Evolutionary conservation across 129 eudicot species (phyloP), one percentile per base, ranked within the genome.

Genomic region (Cynara cardunculus): DNA sequence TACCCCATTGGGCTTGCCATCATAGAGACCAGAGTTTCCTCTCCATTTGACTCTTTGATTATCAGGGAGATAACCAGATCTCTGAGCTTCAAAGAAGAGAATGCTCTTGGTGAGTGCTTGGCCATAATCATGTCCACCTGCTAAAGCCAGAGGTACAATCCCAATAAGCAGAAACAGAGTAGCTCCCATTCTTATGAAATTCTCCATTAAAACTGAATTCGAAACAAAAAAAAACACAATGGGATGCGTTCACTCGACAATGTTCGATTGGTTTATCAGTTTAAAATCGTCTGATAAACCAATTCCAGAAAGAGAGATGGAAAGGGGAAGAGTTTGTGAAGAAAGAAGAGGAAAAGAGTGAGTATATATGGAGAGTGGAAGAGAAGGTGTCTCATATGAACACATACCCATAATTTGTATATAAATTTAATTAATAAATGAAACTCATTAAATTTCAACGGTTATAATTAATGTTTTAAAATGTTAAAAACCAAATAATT

Each of bases 81-180:
- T 91, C 78, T 96, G 99, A 71, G 99, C 99, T 84, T 96, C 99
- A 68, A 88, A 96, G 82, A 92, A 96, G 75, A 92, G 88, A 81
- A 96, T 78, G 93, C 97, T 89, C 78, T 92, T 91, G 24, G 86
- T 78, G 12, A 96, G 87, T n/a, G 99, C 99, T 64, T 90, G 82
- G 6, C 88, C 95, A 82, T 96, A 96, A 72, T 96, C 84, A 79
- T 95, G 99, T 10, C 79, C 41, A 24, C 90, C 84, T 35, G 86
- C 93, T 49, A 88, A 74, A 75, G 91, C 90, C 81, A 84, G 71
- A 11, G 92, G 91, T 27, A 84, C 39, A 84, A 87, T 25, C 22
- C 71, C 87, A 24, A 87, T 32, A 0, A 90, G 32, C 49, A 95
- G 26, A 82, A 91, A 70, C 97, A 92, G 87, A 71, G 89, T 44